These are phyloP conservation scores for Chlamydomonas applanata DNA, from an alignment of 139 green algal genomes.

Conservation along the genomic window DNA sequence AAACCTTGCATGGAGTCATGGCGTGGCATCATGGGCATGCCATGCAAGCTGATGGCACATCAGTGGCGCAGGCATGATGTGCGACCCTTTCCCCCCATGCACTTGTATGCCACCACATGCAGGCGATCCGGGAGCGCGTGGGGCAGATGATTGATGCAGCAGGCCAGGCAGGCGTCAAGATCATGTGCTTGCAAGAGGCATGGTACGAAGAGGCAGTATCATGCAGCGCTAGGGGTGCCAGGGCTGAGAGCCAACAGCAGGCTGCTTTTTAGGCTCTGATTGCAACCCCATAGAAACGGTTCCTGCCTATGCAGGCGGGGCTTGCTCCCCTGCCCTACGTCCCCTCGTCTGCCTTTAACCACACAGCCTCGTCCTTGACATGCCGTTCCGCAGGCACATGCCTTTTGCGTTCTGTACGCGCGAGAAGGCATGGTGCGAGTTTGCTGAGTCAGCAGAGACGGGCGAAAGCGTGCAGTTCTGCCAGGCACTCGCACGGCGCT, in stretches of 20 bases:
- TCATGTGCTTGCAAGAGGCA: conserved; percentile 93
- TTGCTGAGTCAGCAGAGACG: conserved; percentile 82
- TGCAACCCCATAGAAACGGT: no score
- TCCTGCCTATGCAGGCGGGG: no score
- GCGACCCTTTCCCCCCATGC: no score
- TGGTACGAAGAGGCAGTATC: no score
- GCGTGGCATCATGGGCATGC: not conserved
- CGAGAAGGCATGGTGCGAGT: conserved; percentile 91
- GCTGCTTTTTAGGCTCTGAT: no score
- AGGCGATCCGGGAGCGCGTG: conserved; percentile 69
- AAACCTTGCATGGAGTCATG: not conserved
- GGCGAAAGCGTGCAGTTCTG: conserved; percentile 55
- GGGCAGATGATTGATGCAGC: conserved; percentile 70
- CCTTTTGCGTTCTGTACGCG: conserved; percentile 97
- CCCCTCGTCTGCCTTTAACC: no score
- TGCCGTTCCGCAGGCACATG: conserved; percentile 73
- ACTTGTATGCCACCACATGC: not conserved
- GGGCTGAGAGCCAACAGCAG: no score
- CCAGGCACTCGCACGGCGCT: conserved; percentile 48
- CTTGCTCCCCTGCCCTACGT: no score
- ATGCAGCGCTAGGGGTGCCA: no score
- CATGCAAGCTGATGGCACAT: not conserved
- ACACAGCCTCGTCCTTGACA: no score
- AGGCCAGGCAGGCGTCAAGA: conserved; percentile 75
- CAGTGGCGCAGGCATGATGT: no score